Base-by-base conservation (phyloP, 768 basidiomycete genomes). In the Chalciporus chontae region DNA sequence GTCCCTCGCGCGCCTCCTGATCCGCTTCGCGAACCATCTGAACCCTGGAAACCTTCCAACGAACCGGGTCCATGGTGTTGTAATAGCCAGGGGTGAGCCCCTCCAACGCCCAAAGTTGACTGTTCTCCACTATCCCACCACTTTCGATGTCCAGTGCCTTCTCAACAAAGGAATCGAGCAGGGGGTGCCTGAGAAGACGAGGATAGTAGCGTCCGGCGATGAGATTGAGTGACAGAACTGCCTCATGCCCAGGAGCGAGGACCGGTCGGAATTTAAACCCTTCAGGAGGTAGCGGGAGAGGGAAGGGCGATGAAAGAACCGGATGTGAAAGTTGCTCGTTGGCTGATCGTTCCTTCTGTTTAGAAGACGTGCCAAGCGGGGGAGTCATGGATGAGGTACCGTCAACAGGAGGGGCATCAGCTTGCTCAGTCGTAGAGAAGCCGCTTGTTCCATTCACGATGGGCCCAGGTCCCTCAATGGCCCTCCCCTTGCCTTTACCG, bases 131-230 rank as follows among this genome's bases (percentile, higher is more conserved):
- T n/a, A 77, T 53, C 34, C 67, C 71, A n/a, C 66, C 69, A 6
- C 65, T 56, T 13, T 72, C 70, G 10, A 64, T 58, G 31, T 63
- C 50, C 38, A 78, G 57, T 11, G 77, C 77, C 14, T 69, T 58
- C 26, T 69, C 59, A 3, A 86, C 59, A 18, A 56, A 57, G 4
- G 69, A 64, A 11, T 65, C 66, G 17, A 90, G 67, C 31, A 83
- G 70, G 1, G 86, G 86, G 59, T 90, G 87, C 18, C 71, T 61
- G 19, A 90, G 73, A 31, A 93, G 72, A 6, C 75, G 70, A 5
- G 90, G 86, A 62, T 93, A 93, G 64, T 93, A 93, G 48, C 91
- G 76, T 27, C 91, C 91, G 27, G 81, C 81, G 52, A 94, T 74
- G 41, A 90, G 71, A 31, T 81, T 78, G 37, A 91, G 72, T 3